phyloP scores from a whole-genome alignment of 225 moss, liverwort and hornwort species.

The Polytrichum commune region DNA sequence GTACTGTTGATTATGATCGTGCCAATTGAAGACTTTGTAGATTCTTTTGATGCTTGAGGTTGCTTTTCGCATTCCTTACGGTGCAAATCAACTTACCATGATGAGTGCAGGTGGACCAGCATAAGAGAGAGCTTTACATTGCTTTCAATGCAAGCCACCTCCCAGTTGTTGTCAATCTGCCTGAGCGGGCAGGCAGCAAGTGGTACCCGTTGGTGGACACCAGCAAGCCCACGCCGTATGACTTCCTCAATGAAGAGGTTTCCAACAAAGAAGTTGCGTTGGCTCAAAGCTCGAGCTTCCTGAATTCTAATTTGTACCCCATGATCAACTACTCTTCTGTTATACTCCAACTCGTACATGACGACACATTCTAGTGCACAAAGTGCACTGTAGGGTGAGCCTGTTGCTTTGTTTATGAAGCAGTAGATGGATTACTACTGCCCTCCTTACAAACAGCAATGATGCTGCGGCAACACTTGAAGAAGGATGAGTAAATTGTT shows the following conservation, averaged over 20 bases:
- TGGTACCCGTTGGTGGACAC: slow-evolving; percentile 85
- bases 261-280: slow-evolving; percentile 47
- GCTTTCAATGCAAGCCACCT: slow-evolving; percentile 82
- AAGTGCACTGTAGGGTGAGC: no score
- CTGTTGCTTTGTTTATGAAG: no score
- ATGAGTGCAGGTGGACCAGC: slow-evolving; percentile 53
- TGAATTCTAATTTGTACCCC: slow-evolving; percentile 60
- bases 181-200: slow-evolving; percentile 64
- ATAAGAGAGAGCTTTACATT: slow-evolving; percentile 68
- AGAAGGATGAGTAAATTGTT: no score
- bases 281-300: slow-evolving; percentile 62
- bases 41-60: no score
- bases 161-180: slow-evolving; percentile 60
- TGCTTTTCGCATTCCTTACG: no score
- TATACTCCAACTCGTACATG: slow-evolving; percentile 63
- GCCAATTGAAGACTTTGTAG: no score
- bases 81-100: no score
- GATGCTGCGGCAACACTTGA: no score
- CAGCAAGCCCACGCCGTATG: slow-evolving; percentile 73
- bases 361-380: slow-evolving; percentile 32
- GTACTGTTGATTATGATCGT: no score
- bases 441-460: no score
- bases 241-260: slow-evolving; percentile 72
- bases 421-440: no score
- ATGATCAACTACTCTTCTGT: slow-evolving; percentile 81